Conservation (phyloP, 2,329 filamentous ascomycete genomes). For the Cercospora zeae-maydis region DNA sequence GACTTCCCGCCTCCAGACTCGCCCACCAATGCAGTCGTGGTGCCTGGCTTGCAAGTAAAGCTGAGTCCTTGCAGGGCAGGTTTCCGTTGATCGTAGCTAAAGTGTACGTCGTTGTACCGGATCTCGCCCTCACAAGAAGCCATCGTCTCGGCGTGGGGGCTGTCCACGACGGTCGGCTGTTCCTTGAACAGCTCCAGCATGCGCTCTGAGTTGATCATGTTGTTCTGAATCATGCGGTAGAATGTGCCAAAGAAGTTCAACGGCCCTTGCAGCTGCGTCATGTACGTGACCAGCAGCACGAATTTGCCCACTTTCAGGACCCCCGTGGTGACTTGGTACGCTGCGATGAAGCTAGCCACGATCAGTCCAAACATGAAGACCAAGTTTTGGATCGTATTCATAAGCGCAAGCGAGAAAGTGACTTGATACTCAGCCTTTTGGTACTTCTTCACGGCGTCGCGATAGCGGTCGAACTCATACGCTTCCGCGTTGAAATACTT, state of each 20-base stretch:
- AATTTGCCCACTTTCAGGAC: conserved; percentile 63
- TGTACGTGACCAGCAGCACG: conserved; percentile 68
- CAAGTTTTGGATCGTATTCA: conserved; percentile 61
- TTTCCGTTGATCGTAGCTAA: conserved; percentile 83
- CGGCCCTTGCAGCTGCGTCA: conserved; percentile 67
- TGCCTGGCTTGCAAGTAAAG: conserved; percentile 83
- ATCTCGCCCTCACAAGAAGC: conserved; percentile 74
- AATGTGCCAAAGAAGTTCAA: conserved; percentile 83
- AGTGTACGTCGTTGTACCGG: conserved; percentile 81
- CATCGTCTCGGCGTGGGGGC: conserved; percentile 60
- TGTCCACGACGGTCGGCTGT: conserved; percentile 83
- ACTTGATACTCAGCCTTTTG: conserved; percentile 58
- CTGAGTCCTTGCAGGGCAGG: conserved; percentile 78
- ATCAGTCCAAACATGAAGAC: conserved; percentile 63
- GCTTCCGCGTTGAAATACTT: conserved; percentile 62
- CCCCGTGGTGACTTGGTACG: conserved; percentile 64
- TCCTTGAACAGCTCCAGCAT: conserved; percentile 96
- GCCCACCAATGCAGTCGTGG: conserved; percentile 91
- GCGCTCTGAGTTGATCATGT: conserved; percentile 95
- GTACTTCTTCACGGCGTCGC: conserved; percentile 54
- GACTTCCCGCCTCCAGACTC: conserved; percentile 97
- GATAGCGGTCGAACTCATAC: conserved; percentile 58
- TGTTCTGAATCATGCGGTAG: conserved; percentile 91
- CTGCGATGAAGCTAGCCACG: conserved; percentile 66
- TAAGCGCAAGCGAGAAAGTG: conserved; percentile 53